phyloP scores from a whole-genome alignment of 768 basidiomycete genomes.

The Austroboletus eburneus region DNA sequence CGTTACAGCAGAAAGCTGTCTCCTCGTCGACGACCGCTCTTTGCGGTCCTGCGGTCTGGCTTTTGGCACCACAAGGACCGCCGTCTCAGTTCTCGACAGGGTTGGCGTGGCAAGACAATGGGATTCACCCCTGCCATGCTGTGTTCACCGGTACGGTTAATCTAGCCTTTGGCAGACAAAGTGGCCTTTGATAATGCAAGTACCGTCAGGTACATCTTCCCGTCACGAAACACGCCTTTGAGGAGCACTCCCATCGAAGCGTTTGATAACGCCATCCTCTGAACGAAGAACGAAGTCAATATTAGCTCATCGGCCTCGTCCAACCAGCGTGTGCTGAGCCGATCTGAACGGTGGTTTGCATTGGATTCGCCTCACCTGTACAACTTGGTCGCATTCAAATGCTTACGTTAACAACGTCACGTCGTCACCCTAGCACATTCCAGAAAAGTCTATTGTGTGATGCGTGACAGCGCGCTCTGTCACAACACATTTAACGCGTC shows the following conservation, averaged over 20 bases:
- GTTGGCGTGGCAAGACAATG: neutral
- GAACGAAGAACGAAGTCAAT: neutral
- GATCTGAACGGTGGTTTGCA: no score
- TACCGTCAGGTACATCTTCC: no score
- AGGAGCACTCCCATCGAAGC: neutral
- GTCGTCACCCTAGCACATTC: no score
- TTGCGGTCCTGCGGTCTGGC: no score
- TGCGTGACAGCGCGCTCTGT: slow-evolving; percentile 24
- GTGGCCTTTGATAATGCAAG: neutral
- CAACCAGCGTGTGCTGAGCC: slow-evolving; percentile 3
- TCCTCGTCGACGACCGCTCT: no score
- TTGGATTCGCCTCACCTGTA: no score
- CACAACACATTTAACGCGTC: slow-evolving; percentile 19
- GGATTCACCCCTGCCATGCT: no score
- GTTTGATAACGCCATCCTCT: neutral
- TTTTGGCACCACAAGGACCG: slow-evolving; percentile 10
- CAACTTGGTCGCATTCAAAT: no score
- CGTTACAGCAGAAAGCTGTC: no score
- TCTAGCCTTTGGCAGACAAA: neutral
- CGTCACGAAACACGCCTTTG: neutral
- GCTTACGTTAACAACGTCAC: no score
- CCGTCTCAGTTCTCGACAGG: neutral
- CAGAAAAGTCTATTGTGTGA: no score
- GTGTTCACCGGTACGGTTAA: slow-evolving; percentile 8
- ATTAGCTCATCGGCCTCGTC: slow-evolving; percentile 1